Evolutionary conservation across 805 yeast species (phyloP), one percentile per base, ranked within the genome.

Genomic region (Diddensiella caesifluorescens): DNA sequence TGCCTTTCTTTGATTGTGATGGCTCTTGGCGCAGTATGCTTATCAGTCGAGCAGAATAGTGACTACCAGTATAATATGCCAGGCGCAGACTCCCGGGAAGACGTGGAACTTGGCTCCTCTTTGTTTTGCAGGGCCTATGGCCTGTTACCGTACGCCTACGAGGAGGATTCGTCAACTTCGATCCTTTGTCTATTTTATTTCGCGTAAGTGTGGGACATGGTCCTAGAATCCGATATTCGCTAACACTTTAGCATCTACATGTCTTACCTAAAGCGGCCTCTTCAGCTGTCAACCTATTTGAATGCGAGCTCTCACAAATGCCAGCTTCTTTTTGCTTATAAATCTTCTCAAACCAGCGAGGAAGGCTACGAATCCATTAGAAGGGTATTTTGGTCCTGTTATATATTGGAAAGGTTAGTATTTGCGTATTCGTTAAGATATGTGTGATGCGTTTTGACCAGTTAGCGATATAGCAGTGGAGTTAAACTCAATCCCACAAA

Each of bases 401-500:
- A 31, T 21, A 45, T 45, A 6, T 22, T 45, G 4, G 48, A 45
- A 26, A 43, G 42, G 42, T 39, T 18, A 23, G 42, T 21, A 10
- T n/a, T 32, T n/a, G n/a, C n/a, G n/a, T n/a, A n/a, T n/a, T n/a
- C n/a, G n/a, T n/a, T n/a, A n/a, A n/a, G n/a, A n/a, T n/a, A n/a
- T n/a, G n/a, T n/a, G n/a, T n/a, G n/a, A 13, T 31, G 12, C 21
- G n/a, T n/a, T n/a, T n/a, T n/a, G n/a, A n/a, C n/a, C n/a, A n/a
- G n/a, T n/a, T 12, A 41, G 48, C 22, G 48, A 45, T 29, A 34
- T 44, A 5, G 40, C 40, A 4, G 44, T 41, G 10, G 50, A 47
- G 34, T 40, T 47, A 20, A 45, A 40, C 22, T 39, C 35, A 15
- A 34, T 47, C 4, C 50, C 50, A 7, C 50, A 47, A 23, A 44